Evolutionary conservation across 2,329 filamentous ascomycete genomes (phyloP).

Genomic region (Talaromyces rugulosus): DNA sequence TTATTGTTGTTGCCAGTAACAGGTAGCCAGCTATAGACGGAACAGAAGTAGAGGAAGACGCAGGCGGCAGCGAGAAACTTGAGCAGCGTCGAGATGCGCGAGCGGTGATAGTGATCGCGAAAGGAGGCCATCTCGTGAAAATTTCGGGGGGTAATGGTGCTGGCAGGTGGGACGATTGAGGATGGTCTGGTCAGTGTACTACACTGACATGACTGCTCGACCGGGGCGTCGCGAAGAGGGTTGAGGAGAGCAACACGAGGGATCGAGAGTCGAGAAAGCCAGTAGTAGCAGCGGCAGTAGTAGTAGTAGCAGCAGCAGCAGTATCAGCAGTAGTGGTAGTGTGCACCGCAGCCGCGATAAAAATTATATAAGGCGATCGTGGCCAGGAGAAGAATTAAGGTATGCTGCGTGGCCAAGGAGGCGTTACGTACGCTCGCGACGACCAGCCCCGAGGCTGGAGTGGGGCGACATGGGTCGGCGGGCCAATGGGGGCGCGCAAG

Average conservation of each 20-base stretch:
- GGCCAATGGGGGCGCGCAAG: neutral
- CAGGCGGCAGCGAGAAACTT: conserved; percentile 8
- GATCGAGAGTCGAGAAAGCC: neutral
- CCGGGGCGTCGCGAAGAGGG: neutral
- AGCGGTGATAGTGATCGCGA: conserved; percentile 6
- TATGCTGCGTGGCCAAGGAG: neutral
- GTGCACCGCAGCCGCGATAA: neutral
- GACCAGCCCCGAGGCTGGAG: neutral
- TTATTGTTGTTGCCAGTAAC: neutral
- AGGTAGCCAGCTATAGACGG: conserved; percentile 11
- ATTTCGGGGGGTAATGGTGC: neutral
- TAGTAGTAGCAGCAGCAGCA: no score
- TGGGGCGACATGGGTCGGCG: neutral
- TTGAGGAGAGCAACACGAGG: neutral
- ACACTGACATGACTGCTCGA: conserved; percentile 1
- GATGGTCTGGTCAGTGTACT: neutral
- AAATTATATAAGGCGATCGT: neutral
- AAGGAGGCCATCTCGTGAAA: conserved; percentile 8
- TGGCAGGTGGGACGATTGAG: neutral
- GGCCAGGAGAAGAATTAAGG: neutral
- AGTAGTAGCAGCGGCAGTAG: neutral
- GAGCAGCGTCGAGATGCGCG: conserved; percentile 9
- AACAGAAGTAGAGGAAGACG: conserved; percentile 8
- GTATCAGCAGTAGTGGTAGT: neutral
- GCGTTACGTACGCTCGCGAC: neutral